Evolutionary conservation across 2,329 filamentous ascomycete genomes (phyloP).

Genomic region (Chaetomium olivaceum): DNA sequence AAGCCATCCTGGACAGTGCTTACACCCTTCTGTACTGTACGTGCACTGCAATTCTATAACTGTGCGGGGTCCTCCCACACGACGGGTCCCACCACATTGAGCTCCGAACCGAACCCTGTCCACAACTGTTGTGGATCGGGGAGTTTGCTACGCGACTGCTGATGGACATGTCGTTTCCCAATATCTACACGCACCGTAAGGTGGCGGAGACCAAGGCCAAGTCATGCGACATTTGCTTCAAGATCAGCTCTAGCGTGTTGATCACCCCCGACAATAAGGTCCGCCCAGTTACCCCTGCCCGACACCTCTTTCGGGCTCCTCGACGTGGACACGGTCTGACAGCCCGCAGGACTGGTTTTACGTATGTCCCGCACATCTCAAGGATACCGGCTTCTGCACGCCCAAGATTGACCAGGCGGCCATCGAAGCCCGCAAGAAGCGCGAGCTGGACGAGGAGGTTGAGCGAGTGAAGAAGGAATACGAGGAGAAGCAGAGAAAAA

Average conservation of each 20-base stretch:
- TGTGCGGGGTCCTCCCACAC: background rate
- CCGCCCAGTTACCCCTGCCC: slow-evolving; percentile 22
- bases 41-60: no score
- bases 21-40: no score
- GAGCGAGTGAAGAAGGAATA: slow-evolving; percentile 73
- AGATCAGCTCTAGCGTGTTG: slow-evolving; percentile 80
- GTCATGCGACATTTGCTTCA: slow-evolving; percentile 89
- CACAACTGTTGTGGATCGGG: background rate
- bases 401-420: slow-evolving; percentile 71
- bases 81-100: background rate
- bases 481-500: slow-evolving; percentile 68
- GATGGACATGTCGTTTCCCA: slow-evolving; percentile 61
- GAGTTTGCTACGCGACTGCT: background rate
- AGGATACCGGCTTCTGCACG: slow-evolving; percentile 77
- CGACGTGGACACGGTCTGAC: background rate
- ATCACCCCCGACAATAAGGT: slow-evolving; percentile 91
- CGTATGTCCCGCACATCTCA: slow-evolving; percentile 78
- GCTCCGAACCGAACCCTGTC: background rate
- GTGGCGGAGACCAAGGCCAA: slow-evolving; percentile 84
- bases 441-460: slow-evolving; percentile 64
- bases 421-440: slow-evolving; percentile 64
- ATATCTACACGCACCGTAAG: slow-evolving; percentile 80
- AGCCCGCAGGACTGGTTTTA: slow-evolving; percentile 77
- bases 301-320: background rate
- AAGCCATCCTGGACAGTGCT: no score